These are phyloP conservation scores for Alternaria infectoria DNA, from an alignment of 2,329 filamentous ascomycete genomes.

Conservation along the genomic window DNA sequence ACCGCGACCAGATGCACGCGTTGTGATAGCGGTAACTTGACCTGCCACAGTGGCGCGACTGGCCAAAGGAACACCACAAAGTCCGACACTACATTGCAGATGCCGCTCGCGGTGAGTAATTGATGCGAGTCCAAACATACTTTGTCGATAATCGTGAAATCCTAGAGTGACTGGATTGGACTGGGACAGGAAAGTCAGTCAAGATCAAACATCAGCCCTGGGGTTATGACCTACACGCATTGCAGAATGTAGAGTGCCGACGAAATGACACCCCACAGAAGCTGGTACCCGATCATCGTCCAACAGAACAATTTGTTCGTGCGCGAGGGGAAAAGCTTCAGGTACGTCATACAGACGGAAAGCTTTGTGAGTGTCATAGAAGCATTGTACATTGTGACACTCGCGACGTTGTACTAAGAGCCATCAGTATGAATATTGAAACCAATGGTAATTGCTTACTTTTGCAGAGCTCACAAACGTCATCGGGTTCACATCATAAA, in stretches of 20 bases:
- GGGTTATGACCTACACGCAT: neutral
- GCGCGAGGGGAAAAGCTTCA: neutral
- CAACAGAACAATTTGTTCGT: neutral
- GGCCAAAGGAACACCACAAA: neutral
- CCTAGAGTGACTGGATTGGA: neutral
- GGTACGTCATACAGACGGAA: neutral
- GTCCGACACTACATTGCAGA: neutral
- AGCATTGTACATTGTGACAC: neutral
- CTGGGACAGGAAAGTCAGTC: neutral
- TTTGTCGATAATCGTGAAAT: neutral
- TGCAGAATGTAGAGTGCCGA: neutral
- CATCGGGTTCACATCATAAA: neutral
- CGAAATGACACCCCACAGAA: neutral
- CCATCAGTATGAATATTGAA: neutral
- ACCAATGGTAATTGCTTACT: neutral
- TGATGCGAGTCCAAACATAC: neutral
- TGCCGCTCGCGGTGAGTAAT: neutral
- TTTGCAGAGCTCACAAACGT: neutral
- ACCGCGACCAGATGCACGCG: neutral
- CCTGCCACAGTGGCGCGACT: neutral
- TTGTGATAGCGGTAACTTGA: neutral
- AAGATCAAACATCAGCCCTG: neutral
- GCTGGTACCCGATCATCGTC: neutral
- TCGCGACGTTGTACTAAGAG: neutral
- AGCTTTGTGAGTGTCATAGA: neutral